A percentile compares a stretch with the other conserved stretches of the same genome.
phyloP scores from a whole-genome alignment of 2,329 filamentous ascomycete species.

The Fusarium miscanthi region DNA sequence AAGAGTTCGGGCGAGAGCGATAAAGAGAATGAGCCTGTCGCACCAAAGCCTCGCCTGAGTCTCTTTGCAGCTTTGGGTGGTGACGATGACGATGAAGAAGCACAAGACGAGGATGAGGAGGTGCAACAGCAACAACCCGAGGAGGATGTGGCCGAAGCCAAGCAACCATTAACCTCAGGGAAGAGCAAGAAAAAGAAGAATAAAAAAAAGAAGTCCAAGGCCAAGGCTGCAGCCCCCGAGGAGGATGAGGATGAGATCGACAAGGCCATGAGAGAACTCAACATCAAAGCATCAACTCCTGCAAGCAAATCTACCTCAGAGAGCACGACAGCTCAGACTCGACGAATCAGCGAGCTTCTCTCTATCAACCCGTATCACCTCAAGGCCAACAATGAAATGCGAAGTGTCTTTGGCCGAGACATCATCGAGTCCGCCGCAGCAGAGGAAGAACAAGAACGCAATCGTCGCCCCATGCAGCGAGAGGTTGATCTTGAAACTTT shows the following conservation, averaged over 20 bases:
- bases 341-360: slow-evolving; percentile 56
- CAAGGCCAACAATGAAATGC: slow-evolving; percentile 93
- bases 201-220: slow-evolving; percentile 52
- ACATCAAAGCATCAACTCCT: slow-evolving; percentile 46
- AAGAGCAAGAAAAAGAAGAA: slow-evolving; percentile 56
- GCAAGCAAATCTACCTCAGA: not conserved
- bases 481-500: slow-evolving; percentile 69
- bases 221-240: slow-evolving; percentile 37
- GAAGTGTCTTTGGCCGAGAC: slow-evolving; percentile 65
- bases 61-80: slow-evolving; percentile 65
- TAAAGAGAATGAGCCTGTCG: slow-evolving; percentile 45
- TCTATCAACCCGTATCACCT: slow-evolving; percentile 74
- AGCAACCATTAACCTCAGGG: slow-evolving; percentile 18
- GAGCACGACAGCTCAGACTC: slow-evolving; percentile 16
- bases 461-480: slow-evolving; percentile 54
- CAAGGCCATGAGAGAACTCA: slow-evolving; percentile 62
- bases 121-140: slow-evolving; percentile 32
- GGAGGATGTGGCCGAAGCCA: slow-evolving; percentile 37
- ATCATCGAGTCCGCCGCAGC: slow-evolving; percentile 65
- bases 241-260: slow-evolving; percentile 66
- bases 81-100: slow-evolving; percentile 55
- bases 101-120: slow-evolving; percentile 51
- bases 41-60: slow-evolving; percentile 55
- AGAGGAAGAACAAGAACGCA: slow-evolving; percentile 60
- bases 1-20: slow-evolving; percentile 47